These are phyloP conservation scores for Acer saccharum DNA, from an alignment of 345 rosid species.

Conservation along the genomic window DNA sequence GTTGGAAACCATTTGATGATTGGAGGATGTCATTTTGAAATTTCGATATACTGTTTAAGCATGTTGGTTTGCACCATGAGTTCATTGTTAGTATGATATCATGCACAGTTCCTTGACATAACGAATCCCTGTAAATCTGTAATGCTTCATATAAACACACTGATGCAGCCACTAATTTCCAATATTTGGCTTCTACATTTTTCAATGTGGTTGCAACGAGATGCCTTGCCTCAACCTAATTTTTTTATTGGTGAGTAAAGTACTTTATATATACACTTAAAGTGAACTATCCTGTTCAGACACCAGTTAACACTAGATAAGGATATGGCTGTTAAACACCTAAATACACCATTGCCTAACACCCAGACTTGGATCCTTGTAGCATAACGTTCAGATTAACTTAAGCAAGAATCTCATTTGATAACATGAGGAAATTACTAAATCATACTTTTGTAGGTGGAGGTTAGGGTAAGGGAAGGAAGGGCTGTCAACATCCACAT, in stretches of 20 bases:
- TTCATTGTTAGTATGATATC: not conserved
- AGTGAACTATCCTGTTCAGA: not conserved
- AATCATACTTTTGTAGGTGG: constrained; percentile 54
- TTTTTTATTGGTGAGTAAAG: not conserved
- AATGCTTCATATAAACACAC: not conserved
- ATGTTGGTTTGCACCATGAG: not conserved
- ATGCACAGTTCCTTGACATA: not conserved
- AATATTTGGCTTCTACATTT: too few species aligned
- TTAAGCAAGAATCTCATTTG: not conserved
- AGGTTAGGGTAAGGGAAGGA: constrained; percentile 92
- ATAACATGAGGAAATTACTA: not conserved
- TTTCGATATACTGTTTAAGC: not conserved
- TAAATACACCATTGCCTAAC: not conserved
- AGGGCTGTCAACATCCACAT: constrained; percentile 97
- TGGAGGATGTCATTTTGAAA: constrained; percentile 8
- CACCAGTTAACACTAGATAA: not conserved
- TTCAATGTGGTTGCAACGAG: too few species aligned
- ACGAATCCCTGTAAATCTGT: constrained; percentile 1
- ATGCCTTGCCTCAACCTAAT: too few species aligned
- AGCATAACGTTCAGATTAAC: not conserved
- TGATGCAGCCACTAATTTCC: not conserved
- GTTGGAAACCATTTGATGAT: constrained; percentile 16
- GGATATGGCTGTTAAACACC: not conserved
- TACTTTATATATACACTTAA: not conserved
- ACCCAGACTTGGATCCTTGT: not conserved